Evolutionary conservation across 805 yeast species (phyloP), one percentile per base, ranked within the genome.

Genomic region (Metschnikowia noctiluminum): DNA sequence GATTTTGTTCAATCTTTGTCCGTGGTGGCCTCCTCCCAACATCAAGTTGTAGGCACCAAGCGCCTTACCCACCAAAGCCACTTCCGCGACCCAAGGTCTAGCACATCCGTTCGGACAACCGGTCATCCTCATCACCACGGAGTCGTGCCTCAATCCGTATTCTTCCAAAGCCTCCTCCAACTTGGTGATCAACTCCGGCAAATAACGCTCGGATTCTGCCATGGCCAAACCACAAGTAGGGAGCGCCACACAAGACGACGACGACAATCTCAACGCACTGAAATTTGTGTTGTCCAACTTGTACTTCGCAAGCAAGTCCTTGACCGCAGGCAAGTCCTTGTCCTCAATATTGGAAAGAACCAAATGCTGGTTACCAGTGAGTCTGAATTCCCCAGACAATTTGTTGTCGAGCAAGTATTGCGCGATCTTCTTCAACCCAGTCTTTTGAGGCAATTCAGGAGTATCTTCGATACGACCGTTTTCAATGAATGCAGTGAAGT

Each of bases 41-140:
- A 91, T 78, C 70, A 92, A 78, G 70, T 92, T 92, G 71, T 92
- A 92, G 14, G 95, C 90, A 45, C 96, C 96, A 55, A 79, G 82
- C 0, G 98, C 97, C 68, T 92, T 92, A 67, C 98, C 98, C 49
- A 92, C 95, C 51, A 90, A 77, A 0, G 97, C 98, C 50, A 92
- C 82, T 68, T 92, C 98, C 5, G 97, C 98, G 44, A 92, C 73
- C 97, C 97, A 92, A 28, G 98, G 98, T 69, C 98, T 84, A 26
- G 98, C 94, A 76, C 98, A 92, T 58, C 98, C 98, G 68, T 92
- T 92, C 47, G 97, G 97, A 78, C 98, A 92, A 49, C 98, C 98
- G 30, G 97, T 92, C 97, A 92, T 91, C 75, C 98, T 83, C 96
- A 92, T 87, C 26, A 90, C 96, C 57, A 92, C 79, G 7, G 96